Conservation (phyloP, 108 stramenopile species). For the Cyclotella kingstonii region DNA sequence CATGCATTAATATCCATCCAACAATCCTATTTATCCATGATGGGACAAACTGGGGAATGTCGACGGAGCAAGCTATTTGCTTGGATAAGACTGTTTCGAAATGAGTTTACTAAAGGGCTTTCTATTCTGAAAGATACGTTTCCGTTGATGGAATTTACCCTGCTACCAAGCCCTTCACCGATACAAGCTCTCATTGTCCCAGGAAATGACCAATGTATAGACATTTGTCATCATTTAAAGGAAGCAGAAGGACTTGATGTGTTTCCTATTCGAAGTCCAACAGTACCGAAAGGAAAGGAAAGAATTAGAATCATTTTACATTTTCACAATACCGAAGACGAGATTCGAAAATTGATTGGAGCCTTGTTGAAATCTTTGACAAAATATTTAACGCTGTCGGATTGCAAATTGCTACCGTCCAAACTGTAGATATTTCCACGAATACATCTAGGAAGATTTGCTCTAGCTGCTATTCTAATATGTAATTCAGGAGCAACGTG, state of each 20-base stretch:
- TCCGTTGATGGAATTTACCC: constrained; percentile 4
- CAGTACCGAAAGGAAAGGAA: constrained; percentile 91
- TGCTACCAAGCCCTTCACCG: constrained; percentile 76
- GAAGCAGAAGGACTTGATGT: constrained; percentile 65
- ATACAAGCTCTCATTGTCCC: constrained; percentile 94
- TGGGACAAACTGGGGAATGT: constrained; percentile 46
- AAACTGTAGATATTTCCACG: too few relatives aligned
- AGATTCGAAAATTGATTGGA: constrained; percentile 58
- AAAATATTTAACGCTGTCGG: neutral
- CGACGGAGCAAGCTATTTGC: constrained; percentile 50
- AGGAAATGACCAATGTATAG: constrained; percentile 70
- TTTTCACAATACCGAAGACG: constrained; percentile 77
- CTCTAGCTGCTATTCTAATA: too few relatives aligned
- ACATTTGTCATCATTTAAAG: constrained; percentile 58
- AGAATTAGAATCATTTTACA: constrained; percentile 91
- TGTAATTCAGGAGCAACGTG: too few relatives aligned
- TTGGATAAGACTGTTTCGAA: constrained; percentile 39
- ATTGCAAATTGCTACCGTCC: neutral
- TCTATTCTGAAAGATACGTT: constrained; percentile 16
- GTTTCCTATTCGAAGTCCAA: constrained; percentile 91
- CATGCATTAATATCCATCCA: constrained; percentile 81
- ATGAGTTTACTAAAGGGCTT: constrained; percentile 23
- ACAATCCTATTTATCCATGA: constrained; percentile 78
- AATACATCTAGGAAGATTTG: too few relatives aligned
- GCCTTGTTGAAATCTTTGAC: constrained; percentile 18